Evolutionary conservation across 192 early-diverging fungal species (phyloP).

Genomic region (Geosiphon pyriformis): DNA sequence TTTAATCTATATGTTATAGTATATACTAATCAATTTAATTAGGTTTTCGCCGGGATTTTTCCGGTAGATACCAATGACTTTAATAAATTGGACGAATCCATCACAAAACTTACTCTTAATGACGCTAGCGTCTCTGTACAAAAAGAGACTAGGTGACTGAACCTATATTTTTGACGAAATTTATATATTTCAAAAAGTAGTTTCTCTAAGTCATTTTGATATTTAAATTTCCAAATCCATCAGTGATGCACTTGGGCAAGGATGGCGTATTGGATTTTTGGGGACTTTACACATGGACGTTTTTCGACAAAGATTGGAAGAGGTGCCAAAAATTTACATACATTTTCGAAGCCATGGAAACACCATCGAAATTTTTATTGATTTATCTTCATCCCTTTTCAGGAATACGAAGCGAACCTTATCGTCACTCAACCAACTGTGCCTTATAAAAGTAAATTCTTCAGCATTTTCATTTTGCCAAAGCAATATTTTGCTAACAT

Average conservation of each 20-base stretch:
- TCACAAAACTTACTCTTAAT: constrained; percentile 91
- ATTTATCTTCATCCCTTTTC: constrained; percentile 1
- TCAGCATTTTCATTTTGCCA: constrained; percentile 27
- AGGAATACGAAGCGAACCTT: constrained; percentile 88
- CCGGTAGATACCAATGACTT: constrained; percentile 89
- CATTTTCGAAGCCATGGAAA: not conserved
- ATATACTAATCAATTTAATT: not conserved
- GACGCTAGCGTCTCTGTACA: constrained; percentile 88
- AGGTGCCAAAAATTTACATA: constrained; percentile 34
- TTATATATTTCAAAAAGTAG: not conserved
- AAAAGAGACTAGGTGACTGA: constrained; percentile 74
- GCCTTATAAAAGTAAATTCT: constrained; percentile 63
- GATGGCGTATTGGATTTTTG: constrained; percentile 92
- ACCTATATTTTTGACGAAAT: not conserved
- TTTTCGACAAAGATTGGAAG: constrained; percentile 86
- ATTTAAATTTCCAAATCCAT: not conserved
- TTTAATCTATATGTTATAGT: not conserved
- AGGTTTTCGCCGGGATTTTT: constrained; percentile 87
- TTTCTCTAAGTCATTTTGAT: not conserved
- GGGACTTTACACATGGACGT: constrained; percentile 99
- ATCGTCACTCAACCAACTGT: constrained; percentile 93
- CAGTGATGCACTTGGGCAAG: constrained; percentile 85
- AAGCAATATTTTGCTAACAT: not conserved
- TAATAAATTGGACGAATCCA: constrained; percentile 80
- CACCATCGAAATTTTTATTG: constrained; percentile 5